Evolutionary conservation across 805 yeast genomes (phyloP).

Genomic region (Candida cerambycidarum): DNA sequence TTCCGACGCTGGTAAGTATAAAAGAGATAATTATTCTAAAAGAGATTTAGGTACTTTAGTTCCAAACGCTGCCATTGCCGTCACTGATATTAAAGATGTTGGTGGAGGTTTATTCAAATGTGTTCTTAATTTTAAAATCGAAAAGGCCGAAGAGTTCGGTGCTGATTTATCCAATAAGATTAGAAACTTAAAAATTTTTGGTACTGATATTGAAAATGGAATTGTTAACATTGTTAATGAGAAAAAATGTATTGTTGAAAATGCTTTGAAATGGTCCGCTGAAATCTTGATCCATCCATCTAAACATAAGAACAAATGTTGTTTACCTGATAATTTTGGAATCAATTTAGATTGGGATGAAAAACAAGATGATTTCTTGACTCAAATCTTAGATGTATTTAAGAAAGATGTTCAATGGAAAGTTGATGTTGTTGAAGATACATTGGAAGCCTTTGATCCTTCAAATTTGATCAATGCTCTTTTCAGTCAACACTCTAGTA

Average conservation of each 20-base stretch:
- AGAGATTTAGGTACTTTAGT: conserved; percentile 7
- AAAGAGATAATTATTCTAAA: background rate
- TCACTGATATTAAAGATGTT: conserved; percentile 23
- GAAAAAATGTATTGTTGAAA: conserved; percentile 12
- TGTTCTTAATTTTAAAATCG: conserved; percentile 24
- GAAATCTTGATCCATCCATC: conserved; percentile 22
- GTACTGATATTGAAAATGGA: conserved; percentile 21
- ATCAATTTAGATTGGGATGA: conserved; percentile 16
- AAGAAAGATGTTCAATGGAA: conserved; percentile 8
- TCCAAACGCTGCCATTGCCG: conserved; percentile 25
- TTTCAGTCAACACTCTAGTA: conserved; percentile 2
- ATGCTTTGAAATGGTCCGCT: conserved; percentile 23
- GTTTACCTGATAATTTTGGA: conserved; percentile 24
- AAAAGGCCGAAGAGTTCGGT: conserved; percentile 19
- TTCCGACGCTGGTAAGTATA: background rate
- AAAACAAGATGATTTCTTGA: conserved; percentile 6
- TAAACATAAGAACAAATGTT: conserved; percentile 18
- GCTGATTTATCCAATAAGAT: conserved; percentile 16
- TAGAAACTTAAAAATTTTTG: conserved; percentile 18
- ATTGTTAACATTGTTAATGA: conserved; percentile 14
- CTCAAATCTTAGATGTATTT: conserved; percentile 7
- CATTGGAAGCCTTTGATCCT: conserved; percentile 9
- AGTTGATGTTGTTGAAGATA: conserved; percentile 4
- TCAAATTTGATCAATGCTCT: conserved; percentile 7
- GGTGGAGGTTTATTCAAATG: conserved; percentile 20